These are phyloP conservation scores for Candida albicans DNA, from an alignment of 1,139 yeast genomes.

Conservation along the genomic window DNA sequence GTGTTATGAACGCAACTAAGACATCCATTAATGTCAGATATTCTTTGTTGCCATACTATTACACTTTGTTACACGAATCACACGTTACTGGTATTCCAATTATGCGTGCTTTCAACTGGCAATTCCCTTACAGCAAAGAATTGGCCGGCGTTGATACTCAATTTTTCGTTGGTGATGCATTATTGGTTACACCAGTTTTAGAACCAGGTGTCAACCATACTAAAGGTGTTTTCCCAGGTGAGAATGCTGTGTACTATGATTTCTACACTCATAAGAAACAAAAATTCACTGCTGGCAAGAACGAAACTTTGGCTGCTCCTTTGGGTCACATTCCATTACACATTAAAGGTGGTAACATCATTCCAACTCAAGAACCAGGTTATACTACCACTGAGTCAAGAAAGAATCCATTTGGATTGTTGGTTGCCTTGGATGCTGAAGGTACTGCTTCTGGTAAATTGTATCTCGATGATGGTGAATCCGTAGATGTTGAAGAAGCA, in stretches of 20 bases:
- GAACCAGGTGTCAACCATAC: conserved; percentile 23
- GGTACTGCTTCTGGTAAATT: conserved; percentile 21
- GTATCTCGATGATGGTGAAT: conserved; percentile 31
- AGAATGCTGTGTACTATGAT: conserved; percentile 30
- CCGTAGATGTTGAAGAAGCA: conserved; percentile 18
- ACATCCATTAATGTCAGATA: conserved; percentile 22
- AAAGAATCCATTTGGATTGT: conserved; percentile 26
- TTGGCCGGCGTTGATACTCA: conserved; percentile 21
- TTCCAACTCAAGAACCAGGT: conserved; percentile 31
- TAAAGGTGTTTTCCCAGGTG: conserved; percentile 26
- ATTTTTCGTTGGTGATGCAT: conserved; percentile 26
- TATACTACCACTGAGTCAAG: conserved; percentile 30
- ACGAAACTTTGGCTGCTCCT: conserved; percentile 23
- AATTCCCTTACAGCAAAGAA: conserved; percentile 20
- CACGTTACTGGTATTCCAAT: conserved; percentile 23
- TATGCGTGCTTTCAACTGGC: conserved; percentile 22
- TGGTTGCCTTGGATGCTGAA: conserved; percentile 26
- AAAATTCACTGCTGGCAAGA: conserved; percentile 21
- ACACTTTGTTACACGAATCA: conserved; percentile 23
- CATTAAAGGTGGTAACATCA: conserved; percentile 21
- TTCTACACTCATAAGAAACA: conserved; percentile 29
- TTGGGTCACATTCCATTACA: conserved; percentile 25
- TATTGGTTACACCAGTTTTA: conserved; percentile 25
- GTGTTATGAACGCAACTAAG: conserved; percentile 20
- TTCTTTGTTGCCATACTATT: conserved; percentile 23